These are phyloP conservation scores for Tephrocybe sp. DNA, from an alignment of 768 basidiomycete species.

Conservation along the genomic window DNA sequence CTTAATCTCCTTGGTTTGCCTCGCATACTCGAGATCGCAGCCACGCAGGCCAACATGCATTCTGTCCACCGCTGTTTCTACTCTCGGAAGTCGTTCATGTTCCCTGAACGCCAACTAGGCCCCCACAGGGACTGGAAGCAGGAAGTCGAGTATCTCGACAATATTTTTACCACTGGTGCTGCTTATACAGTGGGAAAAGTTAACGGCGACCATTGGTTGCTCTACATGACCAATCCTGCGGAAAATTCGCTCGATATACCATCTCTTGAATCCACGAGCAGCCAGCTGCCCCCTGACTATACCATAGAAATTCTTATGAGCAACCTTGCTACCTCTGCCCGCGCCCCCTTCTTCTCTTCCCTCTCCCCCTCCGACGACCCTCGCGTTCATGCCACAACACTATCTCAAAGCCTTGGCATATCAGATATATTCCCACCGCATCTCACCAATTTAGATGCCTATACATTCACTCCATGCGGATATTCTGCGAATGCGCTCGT, in stretches of 20 bases:
- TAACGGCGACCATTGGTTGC: constrained; percentile 98
- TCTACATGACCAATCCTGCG: constrained; percentile 80
- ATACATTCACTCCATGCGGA: constrained; percentile 93
- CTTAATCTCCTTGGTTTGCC: constrained; percentile 95
- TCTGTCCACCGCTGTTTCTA: constrained; percentile 93
- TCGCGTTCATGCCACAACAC: constrained; percentile 48
- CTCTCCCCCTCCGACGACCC: constrained; percentile 30
- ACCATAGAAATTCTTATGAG: constrained; percentile 99
- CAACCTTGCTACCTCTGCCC: constrained; percentile 72
- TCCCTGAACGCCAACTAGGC: constrained; percentile 91
- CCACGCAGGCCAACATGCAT: constrained; percentile 59
- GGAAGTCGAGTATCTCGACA: constrained; percentile 90
- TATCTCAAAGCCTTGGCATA: constrained; percentile 79
- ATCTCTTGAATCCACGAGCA: constrained; percentile 10
- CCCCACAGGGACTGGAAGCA: constrained; percentile 94
- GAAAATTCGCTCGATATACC: constrained; percentile 12
- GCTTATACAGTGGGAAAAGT: constrained; percentile 98
- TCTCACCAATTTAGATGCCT: constrained; percentile 86
- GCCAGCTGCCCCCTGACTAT: constrained; percentile 61
- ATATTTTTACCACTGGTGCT: constrained; percentile 83
- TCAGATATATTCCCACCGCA: constrained; percentile 76
- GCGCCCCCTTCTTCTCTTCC: constrained; percentile 71
- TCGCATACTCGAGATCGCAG: constrained; percentile 92
- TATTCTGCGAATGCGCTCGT: constrained; percentile 93
- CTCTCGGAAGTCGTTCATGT: constrained; percentile 99